These are phyloP conservation scores for Taiwanofungus camphoratus DNA, from an alignment of 1,284 basidiomycete genomes.

Conservation along the genomic window DNA sequence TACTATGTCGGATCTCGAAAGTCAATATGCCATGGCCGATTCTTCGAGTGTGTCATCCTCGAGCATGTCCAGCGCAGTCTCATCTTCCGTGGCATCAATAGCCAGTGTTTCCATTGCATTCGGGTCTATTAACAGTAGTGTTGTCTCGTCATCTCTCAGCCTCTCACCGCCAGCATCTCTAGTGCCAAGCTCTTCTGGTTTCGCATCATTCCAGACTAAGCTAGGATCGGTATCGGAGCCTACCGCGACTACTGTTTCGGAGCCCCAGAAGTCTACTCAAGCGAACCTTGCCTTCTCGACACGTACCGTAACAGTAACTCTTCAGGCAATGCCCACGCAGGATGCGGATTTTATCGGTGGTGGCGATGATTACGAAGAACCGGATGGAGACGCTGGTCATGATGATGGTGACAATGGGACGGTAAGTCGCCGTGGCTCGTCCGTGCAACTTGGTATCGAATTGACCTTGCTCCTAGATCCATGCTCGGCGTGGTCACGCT, in stretches of 20 bases:
- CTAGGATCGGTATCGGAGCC: neutral
- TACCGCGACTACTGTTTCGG: neutral
- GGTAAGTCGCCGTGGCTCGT: no score
- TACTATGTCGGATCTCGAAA: conserved; percentile 3
- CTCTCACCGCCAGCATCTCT: conserved; percentile 6
- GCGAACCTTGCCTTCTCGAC: neutral
- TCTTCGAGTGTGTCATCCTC: conserved; percentile 8
- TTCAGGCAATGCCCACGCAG: neutral
- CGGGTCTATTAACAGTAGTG: no score
- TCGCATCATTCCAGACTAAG: no score
- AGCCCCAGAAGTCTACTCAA: neutral
- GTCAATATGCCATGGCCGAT: conserved; percentile 6
- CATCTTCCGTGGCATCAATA: conserved; percentile 2
- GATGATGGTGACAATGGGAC: no score
- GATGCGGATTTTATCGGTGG: neutral
- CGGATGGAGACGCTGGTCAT: no score
- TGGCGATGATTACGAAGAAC: conserved; percentile 11
- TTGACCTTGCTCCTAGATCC: no score
- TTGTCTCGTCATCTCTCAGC: neutral
- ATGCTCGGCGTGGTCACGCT: neutral
- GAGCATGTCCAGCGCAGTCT: conserved; percentile 1
- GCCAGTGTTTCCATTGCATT: conserved; percentile 8
- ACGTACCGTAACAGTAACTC: neutral
- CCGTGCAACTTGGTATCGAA: no score
- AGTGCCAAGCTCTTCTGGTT: no score